These are phyloP conservation scores for Rutstroemia sp. DNA, from an alignment of 2,329 filamentous ascomycete species.

Conservation along the genomic window DNA sequence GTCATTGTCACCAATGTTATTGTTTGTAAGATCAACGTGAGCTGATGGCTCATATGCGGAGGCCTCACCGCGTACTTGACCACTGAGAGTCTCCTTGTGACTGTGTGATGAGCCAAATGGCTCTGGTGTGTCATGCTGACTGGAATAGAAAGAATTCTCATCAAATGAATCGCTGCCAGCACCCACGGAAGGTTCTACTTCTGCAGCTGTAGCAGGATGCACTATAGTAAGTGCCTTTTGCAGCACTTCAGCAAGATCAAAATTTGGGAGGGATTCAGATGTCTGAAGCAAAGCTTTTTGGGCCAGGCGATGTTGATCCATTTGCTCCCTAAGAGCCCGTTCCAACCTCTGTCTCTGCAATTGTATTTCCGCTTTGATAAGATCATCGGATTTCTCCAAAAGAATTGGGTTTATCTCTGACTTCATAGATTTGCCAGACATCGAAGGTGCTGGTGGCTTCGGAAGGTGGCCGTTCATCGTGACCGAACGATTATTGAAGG, in stretches of 20 bases:
- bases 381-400: conserved; percentile 76
- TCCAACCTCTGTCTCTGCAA: conserved; percentile 78
- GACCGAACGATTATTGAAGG: conserved; percentile 25
- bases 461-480: conserved; percentile 25
- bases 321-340: conserved; percentile 66
- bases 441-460: conserved; percentile 6
- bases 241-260: conserved; percentile 68
- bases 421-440: conserved; percentile 36
- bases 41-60: conserved; percentile 18
- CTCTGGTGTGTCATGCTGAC: conserved; percentile 73
- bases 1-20: conserved; percentile 18
- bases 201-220: conserved; percentile 51
- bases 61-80: conserved; percentile 19
- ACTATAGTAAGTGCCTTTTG: conserved; percentile 64
- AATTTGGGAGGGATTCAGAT: conserved; percentile 50
- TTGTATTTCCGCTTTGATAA: conserved; percentile 75
- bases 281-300: conserved; percentile 37
- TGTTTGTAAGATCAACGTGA: conserved; percentile 16
- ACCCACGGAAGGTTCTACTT: conserved; percentile 47
- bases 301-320: conserved; percentile 51
- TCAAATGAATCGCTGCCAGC: conserved; percentile 78
- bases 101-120: conserved; percentile 35
- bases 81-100: conserved; percentile 21
- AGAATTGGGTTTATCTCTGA: conserved; percentile 76
- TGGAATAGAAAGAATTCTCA: conserved; percentile 94